These are phyloP conservation scores for Carex sylvatica DNA, from an alignment of 202 grass and related monocot genomes.

Conservation along the genomic window DNA sequence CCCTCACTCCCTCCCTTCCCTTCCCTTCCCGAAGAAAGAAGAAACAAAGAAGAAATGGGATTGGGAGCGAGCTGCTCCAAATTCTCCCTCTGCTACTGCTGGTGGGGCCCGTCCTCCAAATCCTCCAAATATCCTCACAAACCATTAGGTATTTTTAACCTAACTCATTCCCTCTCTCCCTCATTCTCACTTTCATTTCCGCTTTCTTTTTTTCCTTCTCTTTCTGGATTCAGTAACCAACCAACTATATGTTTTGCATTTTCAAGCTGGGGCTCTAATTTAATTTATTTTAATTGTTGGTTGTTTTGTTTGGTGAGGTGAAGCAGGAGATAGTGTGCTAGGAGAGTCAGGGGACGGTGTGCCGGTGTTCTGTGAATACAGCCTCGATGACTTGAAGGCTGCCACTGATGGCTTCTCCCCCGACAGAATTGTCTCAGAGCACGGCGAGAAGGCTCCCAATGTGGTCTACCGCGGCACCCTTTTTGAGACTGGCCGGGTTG, in stretches of 20 bases:
- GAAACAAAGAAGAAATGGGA: conserved; percentile 34
- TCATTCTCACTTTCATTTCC: neutral
- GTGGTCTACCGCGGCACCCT: conserved; percentile 83
- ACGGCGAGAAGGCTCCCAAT: conserved; percentile 98
- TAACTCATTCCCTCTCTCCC: too few relatives aligned
- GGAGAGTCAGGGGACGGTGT: conserved; percentile 16
- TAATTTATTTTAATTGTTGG: neutral
- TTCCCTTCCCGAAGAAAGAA: neutral
- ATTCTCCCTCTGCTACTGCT: conserved; percentile 77
- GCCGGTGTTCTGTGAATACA: conserved; percentile 71
- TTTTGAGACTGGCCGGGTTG: conserved; percentile 59
- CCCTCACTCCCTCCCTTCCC: too few relatives aligned
- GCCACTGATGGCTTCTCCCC: conserved; percentile 85
- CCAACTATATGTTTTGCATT: too few relatives aligned
- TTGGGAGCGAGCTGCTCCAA: conserved; percentile 94
- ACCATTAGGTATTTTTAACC: too few relatives aligned
- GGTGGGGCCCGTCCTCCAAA: neutral
- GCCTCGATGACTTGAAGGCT: conserved; percentile 66
- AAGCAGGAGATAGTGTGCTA: conserved; percentile 19
- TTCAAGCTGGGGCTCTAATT: neutral
- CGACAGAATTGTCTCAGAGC: conserved; percentile 89
- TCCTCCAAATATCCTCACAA: neutral
- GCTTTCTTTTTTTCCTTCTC: neutral
- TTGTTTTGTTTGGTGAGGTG: too few relatives aligned
- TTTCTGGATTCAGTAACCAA: too few relatives aligned